A percentile compares a stretch with the other conserved stretches of the same genome.
These are phyloP conservation scores for Talaromyces sp. DNA, from an alignment of 2,329 filamentous ascomycete species.

Conservation along the genomic window DNA sequence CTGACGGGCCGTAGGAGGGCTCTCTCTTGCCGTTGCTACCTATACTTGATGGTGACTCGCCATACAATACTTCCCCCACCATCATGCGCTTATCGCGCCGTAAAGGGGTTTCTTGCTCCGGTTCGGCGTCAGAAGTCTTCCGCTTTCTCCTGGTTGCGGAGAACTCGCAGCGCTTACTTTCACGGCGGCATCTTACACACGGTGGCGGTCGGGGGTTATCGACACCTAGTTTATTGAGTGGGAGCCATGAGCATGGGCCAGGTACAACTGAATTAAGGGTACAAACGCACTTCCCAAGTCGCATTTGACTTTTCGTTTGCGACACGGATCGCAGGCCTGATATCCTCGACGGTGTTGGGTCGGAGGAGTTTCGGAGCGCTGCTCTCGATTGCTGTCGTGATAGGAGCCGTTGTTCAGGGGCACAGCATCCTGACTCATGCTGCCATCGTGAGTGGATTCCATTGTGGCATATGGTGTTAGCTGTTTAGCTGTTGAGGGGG, in stretches of 20 bases:
- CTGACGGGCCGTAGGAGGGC: constrained; percentile 25
- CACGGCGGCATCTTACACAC: constrained; percentile 85
- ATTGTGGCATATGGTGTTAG: neutral
- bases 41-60: constrained; percentile 24
- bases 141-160: constrained; percentile 90
- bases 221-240: constrained; percentile 47
- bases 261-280: neutral
- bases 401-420: constrained; percentile 18
- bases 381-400: constrained; percentile 18
- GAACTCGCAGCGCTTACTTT: constrained; percentile 97
- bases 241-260: neutral
- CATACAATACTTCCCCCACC: constrained; percentile 40
- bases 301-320: constrained; percentile 47
- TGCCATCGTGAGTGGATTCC: constrained; percentile 4
- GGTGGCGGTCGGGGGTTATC: constrained; percentile 93
- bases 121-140: constrained; percentile 55
- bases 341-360: constrained; percentile 44
- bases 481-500: neutral
- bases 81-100: constrained; percentile 50
- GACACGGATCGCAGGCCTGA: constrained; percentile 46
- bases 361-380: constrained; percentile 30
- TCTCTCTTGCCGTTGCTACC: constrained; percentile 13
- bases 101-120: constrained; percentile 37
- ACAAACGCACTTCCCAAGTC: constrained; percentile 42
- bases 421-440: constrained; percentile 11